Base-by-base conservation (phyloP, 331 rosid genomes). In the Malus hybrid region DNA sequence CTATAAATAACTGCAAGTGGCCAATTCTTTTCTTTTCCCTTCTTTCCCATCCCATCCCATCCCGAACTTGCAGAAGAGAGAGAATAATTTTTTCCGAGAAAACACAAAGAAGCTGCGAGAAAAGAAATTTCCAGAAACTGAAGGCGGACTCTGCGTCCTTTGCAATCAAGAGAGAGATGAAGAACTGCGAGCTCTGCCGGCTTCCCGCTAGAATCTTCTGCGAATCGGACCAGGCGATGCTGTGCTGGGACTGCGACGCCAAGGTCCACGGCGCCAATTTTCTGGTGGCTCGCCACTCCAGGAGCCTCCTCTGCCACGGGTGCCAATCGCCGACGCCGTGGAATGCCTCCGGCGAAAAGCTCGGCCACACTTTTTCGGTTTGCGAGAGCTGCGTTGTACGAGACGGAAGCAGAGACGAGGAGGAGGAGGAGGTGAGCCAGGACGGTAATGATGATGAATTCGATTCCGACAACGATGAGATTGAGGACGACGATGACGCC, bases 221-320 rank as follows among this genome's bases (percentile, higher is more conserved):
- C 44, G 92, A 92, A 68, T 82, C 93, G 1, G 97, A 92, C 77
- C 88, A 83, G 76, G 97, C 97, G 1, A 88, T 82, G 67, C 46
- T 92, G 20, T 92, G 97, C 76, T 92, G 93, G 97, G 71, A 69
- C 80, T 92, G 97, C 84, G 97, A 92, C 69, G 84, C 83, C 13
- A 88, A 84, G 84, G 96, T 92, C 5, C 96, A 92, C 67, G 86
- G 86, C 12, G 96, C 96, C 36, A 92, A 92, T 73, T 92, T 90
- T 79, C 36, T 92, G 32, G 97, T 90, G 6, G 85, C 89, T 7
- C 83, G 96, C 67, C 97, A 92, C 86, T 50, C 78, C 1, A 60
- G 96, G 65, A 84, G 85, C 24, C 90, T 92, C 24, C 91, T 92
- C 69, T 92, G 97, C 80, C 90, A 82, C 54, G 59, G 80, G 0